Conservation (phyloP, 2,329 filamentous ascomycete genomes). For the Monilinia laxa region DNA sequence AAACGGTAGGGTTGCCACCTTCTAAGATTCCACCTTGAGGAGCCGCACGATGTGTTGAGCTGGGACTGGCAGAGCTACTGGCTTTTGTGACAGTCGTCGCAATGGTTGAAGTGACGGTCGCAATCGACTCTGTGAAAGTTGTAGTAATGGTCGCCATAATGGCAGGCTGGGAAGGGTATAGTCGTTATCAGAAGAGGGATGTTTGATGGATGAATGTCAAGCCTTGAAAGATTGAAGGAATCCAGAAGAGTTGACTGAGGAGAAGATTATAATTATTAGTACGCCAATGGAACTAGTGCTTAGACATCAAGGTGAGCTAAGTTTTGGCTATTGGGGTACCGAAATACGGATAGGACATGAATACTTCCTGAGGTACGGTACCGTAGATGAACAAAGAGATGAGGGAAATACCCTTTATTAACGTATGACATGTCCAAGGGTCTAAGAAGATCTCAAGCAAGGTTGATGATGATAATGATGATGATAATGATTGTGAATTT, state of each 20-base stretch:
- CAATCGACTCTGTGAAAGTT: slow-evolving; percentile 6
- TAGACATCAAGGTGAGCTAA: neutral
- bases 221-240: neutral
- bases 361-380: neutral
- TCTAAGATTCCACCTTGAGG: slow-evolving; percentile 65
- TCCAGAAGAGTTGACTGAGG: neutral
- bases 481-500: neutral
- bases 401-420: slow-evolving; percentile 6
- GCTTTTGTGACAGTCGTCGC: slow-evolving; percentile 17
- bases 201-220: neutral
- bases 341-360: neutral
- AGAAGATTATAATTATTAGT: neutral
- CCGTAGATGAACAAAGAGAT: slow-evolving; percentile 1
- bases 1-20: slow-evolving; percentile 59
- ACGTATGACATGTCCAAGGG: neutral
- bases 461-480: neutral
- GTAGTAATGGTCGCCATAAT: slow-evolving; percentile 16
- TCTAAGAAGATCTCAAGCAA: neutral
- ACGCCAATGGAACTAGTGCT: neutral
- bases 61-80: slow-evolving; percentile 28
- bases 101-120: slow-evolving; percentile 6
- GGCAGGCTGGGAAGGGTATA: neutral
- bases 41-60: slow-evolving; percentile 28
- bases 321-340: neutral
- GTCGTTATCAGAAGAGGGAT: slow-evolving; percentile 2